These are phyloP conservation scores for Saxophila tyrrhenica DNA, from an alignment of 495 filamentous ascomycete genomes.

Conservation along the genomic window DNA sequence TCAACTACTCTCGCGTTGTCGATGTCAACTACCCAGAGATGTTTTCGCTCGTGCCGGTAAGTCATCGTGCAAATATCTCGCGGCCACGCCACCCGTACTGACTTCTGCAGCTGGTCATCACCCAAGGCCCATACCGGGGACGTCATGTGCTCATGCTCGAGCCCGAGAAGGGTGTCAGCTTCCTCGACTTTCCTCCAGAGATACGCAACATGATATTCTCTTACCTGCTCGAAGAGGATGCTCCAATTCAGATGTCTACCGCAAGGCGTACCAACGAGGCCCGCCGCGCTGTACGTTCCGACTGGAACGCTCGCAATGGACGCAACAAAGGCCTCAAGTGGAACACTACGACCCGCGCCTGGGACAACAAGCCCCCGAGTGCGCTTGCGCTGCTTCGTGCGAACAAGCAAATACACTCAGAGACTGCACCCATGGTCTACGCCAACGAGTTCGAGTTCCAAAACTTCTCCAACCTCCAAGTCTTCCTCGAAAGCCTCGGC, in stretches of 20 bases:
- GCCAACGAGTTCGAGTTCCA: constrained; percentile 12
- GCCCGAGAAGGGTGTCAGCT: constrained; percentile 3
- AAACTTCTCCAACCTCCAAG: background rate
- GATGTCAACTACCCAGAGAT: background rate
- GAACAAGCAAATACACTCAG: constrained; percentile 9
- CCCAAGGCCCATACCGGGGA: constrained; percentile 9
- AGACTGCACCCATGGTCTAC: constrained; percentile 16
- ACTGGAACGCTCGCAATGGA: background rate
- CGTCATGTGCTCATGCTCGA: constrained; percentile 9
- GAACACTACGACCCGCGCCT: constrained; percentile 2
- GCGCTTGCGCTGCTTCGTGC: constrained; percentile 9
- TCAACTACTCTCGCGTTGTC: background rate
- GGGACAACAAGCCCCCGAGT: constrained; percentile 2
- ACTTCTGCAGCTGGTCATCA: constrained; percentile 7
- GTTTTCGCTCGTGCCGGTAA: constrained; percentile 12
- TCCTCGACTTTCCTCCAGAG: constrained; percentile 15
- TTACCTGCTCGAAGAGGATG: constrained; percentile 3
- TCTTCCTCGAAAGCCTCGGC: constrained; percentile 7
- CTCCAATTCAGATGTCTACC: background rate
- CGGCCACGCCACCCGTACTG: background rate
- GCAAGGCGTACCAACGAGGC: background rate
- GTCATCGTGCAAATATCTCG: background rate
- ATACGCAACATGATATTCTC: constrained; percentile 14
- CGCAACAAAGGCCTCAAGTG: constrained; percentile 1
- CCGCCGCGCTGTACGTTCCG: background rate